Evolutionary conservation across 2,329 filamentous ascomycete species (phyloP), one percentile per base, ranked within the genome.

Genomic region (Paracorniculantispora psalliotae): DNA sequence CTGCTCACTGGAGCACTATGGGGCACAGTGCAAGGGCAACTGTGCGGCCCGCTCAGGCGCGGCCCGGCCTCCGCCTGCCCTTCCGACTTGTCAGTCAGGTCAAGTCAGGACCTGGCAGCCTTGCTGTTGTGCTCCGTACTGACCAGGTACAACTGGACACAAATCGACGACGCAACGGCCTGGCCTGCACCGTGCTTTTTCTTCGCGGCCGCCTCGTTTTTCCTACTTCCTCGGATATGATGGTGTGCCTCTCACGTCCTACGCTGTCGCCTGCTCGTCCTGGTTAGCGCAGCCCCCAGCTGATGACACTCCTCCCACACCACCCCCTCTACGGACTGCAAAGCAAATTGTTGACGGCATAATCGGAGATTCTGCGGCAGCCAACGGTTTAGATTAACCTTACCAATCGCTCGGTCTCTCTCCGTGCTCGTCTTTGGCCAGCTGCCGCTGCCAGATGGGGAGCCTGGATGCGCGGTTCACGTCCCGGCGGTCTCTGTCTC

Each of bases 321-420:
- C 41, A 55, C 19, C 28, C 33, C 33, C 33, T 5, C 33, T 37
- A 15, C 33, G 12, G 7, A 15, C 13, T 41, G 33, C 33, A 30
- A 57, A 48, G 37, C 51, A 44, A 30, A 30, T 21, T 23, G 48
- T 23, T 19, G n/a, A 41, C 30, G 37, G 33, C 33, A 57, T 57
- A 49, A 57, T 57, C 54, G 46, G 44, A 50, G 44, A 57, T 57
- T 33, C 44, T 25, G 44, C 54, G 25, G 54, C 46, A 57, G 54
- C 35, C 25, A 50, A 57, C 54, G 35, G 33, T 30, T 19, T 33
- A 57, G 54, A 57, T 57, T 37, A 37, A 41, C 54, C 44, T 43
- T 57, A 50, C 54, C 54, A 57, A 49, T 57, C 54, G 46, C 54
- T 57, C 54, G 46, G 54, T 50, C 54, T 57, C 33, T 46, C 44